phyloP scores from a whole-genome alignment of 257 asterid genomes.

The Avicennia marina region DNA sequence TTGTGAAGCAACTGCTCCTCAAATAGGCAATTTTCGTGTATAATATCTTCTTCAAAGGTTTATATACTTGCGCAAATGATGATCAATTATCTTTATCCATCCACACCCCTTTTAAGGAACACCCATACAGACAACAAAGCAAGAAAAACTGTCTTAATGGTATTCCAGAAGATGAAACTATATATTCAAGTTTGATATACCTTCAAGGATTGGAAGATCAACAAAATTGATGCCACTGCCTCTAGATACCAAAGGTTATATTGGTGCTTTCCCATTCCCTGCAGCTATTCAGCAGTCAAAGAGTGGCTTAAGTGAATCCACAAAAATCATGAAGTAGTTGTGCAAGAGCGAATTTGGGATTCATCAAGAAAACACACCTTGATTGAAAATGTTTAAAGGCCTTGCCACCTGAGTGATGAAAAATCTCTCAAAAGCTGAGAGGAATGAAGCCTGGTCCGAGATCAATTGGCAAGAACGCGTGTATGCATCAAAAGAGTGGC shows the following conservation, averaged over 20 bases:
- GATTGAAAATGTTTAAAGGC: background rate
- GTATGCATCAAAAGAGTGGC: slow-evolving; percentile 17
- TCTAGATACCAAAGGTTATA: background rate
- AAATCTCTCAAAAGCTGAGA: slow-evolving; percentile 14
- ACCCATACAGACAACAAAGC: too few relatives aligned
- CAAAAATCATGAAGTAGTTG: background rate
- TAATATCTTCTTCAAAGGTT: too few relatives aligned
- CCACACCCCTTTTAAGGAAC: too few relatives aligned
- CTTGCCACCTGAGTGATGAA: background rate
- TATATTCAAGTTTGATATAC: too few relatives aligned
- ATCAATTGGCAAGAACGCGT: slow-evolving; percentile 28
- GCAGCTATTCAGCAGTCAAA: background rate
- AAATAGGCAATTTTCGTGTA: too few relatives aligned
- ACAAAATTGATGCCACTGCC: background rate
- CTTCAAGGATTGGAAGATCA: background rate
- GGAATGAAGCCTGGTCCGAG: too few relatives aligned
- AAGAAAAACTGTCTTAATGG: too few relatives aligned
- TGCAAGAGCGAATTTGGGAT: background rate
- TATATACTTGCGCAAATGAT: too few relatives aligned
- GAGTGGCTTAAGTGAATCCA: background rate
- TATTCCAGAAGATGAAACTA: too few relatives aligned
- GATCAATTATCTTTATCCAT: too few relatives aligned
- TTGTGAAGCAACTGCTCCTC: too few relatives aligned
- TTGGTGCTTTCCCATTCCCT: background rate
- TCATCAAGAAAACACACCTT: slow-evolving; percentile 13